Conservation (phyloP, 805 yeast genomes). For the Tetrapisispora namnaoensis region DNA sequence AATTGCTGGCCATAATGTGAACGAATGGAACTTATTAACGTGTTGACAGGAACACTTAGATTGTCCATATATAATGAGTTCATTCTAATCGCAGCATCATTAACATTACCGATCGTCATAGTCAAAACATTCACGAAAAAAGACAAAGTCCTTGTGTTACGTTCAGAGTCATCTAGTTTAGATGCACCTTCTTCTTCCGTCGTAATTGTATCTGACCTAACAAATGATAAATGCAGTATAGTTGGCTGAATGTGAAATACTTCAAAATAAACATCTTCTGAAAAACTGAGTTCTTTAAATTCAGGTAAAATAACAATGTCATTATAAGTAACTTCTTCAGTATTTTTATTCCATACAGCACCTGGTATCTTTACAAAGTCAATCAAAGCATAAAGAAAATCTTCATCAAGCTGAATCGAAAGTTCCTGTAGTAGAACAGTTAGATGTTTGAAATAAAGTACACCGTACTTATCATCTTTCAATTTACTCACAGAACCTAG, state of each 20-base stretch:
- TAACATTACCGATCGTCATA: constrained; percentile 94
- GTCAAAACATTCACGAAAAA: constrained; percentile 78
- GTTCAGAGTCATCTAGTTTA: constrained; percentile 7
- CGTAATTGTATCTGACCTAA: constrained; percentile 71
- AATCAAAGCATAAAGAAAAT: constrained; percentile 69
- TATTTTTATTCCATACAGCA: constrained; percentile 54
- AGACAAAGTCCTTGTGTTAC: constrained; percentile 50
- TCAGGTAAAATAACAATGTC: constrained; percentile 63
- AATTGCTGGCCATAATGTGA: constrained; percentile 90
- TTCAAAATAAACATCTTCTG: constrained; percentile 82
- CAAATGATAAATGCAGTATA: constrained; percentile 79
- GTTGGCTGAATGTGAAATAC: constrained; percentile 88
- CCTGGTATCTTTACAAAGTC: constrained; percentile 79
- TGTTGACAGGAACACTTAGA: constrained; percentile 73
- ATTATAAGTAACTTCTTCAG: constrained; percentile 42
- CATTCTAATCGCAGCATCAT: constrained; percentile 89
- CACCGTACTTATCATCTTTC: constrained; percentile 86
- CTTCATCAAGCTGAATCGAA: constrained; percentile 90
- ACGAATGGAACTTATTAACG: constrained; percentile 55
- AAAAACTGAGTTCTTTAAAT: constrained; percentile 45
- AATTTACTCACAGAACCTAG: constrained; percentile 77
- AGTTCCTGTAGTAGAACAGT: constrained; percentile 82
- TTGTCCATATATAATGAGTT: constrained; percentile 85
- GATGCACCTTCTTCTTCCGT: constrained; percentile 40
- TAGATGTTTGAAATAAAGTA: constrained; percentile 81